Evolutionary conservation across 106 monocot genomes (phyloP).

Genomic region (Dendrobium catenatum): DNA sequence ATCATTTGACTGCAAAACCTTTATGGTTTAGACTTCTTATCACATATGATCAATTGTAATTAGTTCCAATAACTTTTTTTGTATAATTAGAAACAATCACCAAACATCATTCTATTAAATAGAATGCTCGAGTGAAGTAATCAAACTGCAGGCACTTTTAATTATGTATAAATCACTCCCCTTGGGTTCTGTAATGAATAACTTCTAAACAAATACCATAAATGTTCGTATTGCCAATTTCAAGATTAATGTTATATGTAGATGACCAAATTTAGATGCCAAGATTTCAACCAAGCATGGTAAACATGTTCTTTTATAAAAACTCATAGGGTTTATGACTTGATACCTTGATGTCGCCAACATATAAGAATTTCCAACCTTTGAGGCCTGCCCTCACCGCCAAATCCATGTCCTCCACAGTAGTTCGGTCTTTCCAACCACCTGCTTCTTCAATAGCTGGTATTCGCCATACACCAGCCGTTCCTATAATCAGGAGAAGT

Average conservation of each 20-base stretch:
- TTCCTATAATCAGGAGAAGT: slow-evolving; percentile 19
- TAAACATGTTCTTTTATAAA: background rate
- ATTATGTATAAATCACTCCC: background rate
- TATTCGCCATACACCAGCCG: slow-evolving; percentile 53
- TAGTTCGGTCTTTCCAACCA: slow-evolving; percentile 55
- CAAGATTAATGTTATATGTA: background rate
- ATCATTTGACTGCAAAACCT: background rate
- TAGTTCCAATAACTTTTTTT: background rate
- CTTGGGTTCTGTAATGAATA: background rate
- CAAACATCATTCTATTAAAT: background rate
- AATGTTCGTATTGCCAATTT: background rate
- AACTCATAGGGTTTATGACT: too few relatives aligned
- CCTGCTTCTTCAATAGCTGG: slow-evolving; percentile 42
- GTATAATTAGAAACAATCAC: background rate
- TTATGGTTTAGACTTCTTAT: too few relatives aligned
- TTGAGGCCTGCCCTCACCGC: slow-evolving; percentile 35
- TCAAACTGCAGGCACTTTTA: background rate
- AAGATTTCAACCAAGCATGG: background rate
- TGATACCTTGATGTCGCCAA: slow-evolving; percentile 42
- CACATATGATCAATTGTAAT: too few relatives aligned
- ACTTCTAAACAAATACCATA: background rate
- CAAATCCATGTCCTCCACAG: slow-evolving; percentile 57
- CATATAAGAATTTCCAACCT: slow-evolving; percentile 51
- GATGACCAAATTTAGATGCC: background rate
- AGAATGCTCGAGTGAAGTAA: background rate